Evolutionary conservation across 805 yeast genomes (phyloP), one percentile per base, ranked within the genome.

Genomic region (Candida pini): DNA sequence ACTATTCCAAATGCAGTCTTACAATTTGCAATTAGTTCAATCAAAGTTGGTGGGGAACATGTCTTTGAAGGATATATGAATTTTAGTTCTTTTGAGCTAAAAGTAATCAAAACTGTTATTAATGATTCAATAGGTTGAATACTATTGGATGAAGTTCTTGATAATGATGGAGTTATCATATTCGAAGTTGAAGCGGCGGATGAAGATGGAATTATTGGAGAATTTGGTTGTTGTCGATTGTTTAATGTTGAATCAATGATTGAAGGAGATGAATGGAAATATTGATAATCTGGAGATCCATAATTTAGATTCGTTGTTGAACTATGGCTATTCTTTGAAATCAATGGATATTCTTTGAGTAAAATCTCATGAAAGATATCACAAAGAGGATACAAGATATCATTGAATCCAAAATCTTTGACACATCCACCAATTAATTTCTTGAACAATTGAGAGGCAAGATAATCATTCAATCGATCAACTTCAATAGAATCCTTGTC

Each of bases 321-420:
- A 18, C 23, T 19, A 17, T 30, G 22, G 15, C 19, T 33, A n/a
- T 30, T 33, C 20, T 51, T 71, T n/a, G 75, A 64, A 4, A 76
- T 65, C 36, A 81, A 54, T 8, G 92, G 90, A 49, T 78, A 82
- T 41, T 80, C 87, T 28, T 66, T 66, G 26, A 77, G 51, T 5
- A 83, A 65, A 19, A 73, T 59, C 34, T 71, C 77, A 51, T 78
- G 81, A 46, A 81, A 73, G 2, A 83, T 68, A 44, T 82, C 90
- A 41, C 84, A 72, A 18, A 86, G 55, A 3, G 83, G 79, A 39
- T 68, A 68, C 38, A 82, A 60, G n/a, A 79, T 67, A 3, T 69
- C 53, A 48, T 86, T 88, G 53, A 85, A 85, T 1, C 95, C 94
- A 61, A 79, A 85, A 56, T 85, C 95, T 41, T 76, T 79, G 24